These are phyloP conservation scores for Maudiozyma humilis DNA, from an alignment of 1,139 yeast genomes.

Conservation along the genomic window DNA sequence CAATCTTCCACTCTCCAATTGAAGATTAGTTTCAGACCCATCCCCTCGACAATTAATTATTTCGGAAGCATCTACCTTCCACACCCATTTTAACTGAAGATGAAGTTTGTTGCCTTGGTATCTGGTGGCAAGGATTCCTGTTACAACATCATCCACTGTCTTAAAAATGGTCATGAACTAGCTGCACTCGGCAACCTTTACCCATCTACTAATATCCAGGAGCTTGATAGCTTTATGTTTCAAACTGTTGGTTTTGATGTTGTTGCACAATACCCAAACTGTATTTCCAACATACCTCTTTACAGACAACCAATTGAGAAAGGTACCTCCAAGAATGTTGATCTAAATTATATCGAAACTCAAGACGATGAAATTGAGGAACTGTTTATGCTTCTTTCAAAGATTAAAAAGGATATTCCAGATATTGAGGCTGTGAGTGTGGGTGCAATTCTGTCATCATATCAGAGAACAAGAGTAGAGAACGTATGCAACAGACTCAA, in stretches of 20 bases:
- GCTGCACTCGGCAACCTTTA: conserved; percentile 76
- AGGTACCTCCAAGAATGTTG: conserved; percentile 57
- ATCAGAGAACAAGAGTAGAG: conserved; percentile 89
- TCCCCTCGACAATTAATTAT: no score
- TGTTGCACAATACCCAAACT: conserved; percentile 54
- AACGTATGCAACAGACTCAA: conserved; percentile 73
- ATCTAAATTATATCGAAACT: conserved; percentile 60
- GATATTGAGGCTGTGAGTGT: conserved; percentile 81
- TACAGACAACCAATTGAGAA: conserved; percentile 53
- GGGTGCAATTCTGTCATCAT: conserved; percentile 90
- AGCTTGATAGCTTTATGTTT: conserved; percentile 91
- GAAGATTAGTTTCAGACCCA: no score
- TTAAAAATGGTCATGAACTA: conserved; percentile 73
- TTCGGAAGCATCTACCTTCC: no score
- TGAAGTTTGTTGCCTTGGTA: conserved; percentile 87
- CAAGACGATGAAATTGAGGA: conserved; percentile 82
- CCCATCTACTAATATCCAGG: conserved; percentile 49
- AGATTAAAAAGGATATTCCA: conserved; percentile 49
- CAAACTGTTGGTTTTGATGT: conserved; percentile 96
- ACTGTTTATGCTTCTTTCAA: conserved; percentile 43
- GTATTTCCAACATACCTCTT: conserved; percentile 62
- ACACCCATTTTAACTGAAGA: no score
- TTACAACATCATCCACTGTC: conserved; percentile 77
- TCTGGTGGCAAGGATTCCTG: conserved; percentile 97
- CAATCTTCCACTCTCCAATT: no score